These are phyloP conservation scores for Panus rudis DNA, from an alignment of 768 basidiomycete genomes.

Conservation along the genomic window DNA sequence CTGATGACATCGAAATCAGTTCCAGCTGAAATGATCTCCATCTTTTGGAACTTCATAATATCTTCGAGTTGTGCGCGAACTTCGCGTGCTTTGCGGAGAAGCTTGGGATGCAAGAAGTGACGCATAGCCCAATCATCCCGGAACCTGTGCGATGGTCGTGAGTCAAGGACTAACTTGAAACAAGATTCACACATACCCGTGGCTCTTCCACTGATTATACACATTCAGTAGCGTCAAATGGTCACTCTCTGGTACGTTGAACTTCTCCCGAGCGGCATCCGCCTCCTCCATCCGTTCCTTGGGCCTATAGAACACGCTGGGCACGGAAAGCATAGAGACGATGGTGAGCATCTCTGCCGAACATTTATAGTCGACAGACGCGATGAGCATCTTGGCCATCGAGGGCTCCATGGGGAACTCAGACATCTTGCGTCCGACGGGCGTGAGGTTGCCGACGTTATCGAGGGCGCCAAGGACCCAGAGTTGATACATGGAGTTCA, in stretches of 20 bases:
- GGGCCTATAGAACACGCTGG: conserved; percentile 95
- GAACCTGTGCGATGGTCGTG: conserved; percentile 39
- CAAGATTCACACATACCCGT: conserved; percentile 51
- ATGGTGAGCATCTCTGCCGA: conserved; percentile 96
- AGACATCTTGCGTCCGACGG: conserved; percentile 92
- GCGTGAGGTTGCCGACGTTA: conserved; percentile 94
- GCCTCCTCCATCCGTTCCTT: conserved; percentile 97
- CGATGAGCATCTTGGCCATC: conserved; percentile 98
- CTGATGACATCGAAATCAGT: conserved; percentile 91
- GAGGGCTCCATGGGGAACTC: conserved; percentile 99
- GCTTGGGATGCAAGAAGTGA: conserved; percentile 95
- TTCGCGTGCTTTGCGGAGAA: conserved; percentile 90
- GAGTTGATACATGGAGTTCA: conserved; percentile 99
- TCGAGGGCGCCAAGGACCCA: conserved; percentile 98
- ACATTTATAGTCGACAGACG: conserved; percentile 88
- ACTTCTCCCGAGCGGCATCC: conserved; percentile 96
- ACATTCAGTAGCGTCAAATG: conserved; percentile 94
- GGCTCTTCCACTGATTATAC: conserved; percentile 96
- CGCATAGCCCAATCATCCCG: conserved; percentile 93
- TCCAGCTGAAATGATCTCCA: conserved; percentile 85
- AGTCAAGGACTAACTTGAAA: neutral
- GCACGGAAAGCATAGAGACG: conserved; percentile 97
- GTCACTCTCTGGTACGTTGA: conserved; percentile 97
- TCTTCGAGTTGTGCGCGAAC: conserved; percentile 95
- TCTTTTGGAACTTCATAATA: conserved; percentile 99